Evolutionary conservation across 179 eudicot genomes (phyloP), one percentile per base, ranked within the genome.

Genomic region (Spinacia oleracea): DNA sequence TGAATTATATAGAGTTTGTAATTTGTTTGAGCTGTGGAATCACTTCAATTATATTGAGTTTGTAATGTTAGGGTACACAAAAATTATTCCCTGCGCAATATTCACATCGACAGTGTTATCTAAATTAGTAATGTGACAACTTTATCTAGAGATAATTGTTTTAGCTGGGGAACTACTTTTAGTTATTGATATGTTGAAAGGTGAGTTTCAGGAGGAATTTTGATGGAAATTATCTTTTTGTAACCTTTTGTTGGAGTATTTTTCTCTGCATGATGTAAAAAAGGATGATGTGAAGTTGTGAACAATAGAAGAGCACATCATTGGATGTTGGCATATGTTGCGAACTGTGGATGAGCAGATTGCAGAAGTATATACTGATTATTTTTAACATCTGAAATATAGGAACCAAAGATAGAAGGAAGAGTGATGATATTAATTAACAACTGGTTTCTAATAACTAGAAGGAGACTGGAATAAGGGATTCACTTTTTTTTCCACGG

Each of bases 201-300:
- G 32, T 25, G 64, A 59, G 15, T 25, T 9, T 25, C 9, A 23
- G 14, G 64, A 25, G 14, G 62, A 76, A 65, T 35, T 58, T 34
- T n/a, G 51, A 14, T 42, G 55, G 69, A 59, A 27, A 32, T 0
- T 12, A 8, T 27, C 27, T 64, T 32, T 42, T 43, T 10, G 10
- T 12, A 69, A 40, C 20, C 25, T 60, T 75, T 18, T 9, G 42
- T 46, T 63, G 29, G 78, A 63, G 10, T 75, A 59, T 32, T 7
- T 25, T 42, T 43, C 59, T 16, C 12, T 8, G 11, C 1, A 5
- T 38, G 51, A n/a, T 38, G 10, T 11, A 38, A 40, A 35, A 20
- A 31, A n/a, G n/a, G n/a, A n/a, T n/a, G n/a, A n/a, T n/a, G n/a
- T n/a, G 75, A 25, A 31, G 60, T 20, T 31, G 43, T 73, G 67